phyloP scores from a whole-genome alignment of 192 early-diverging fungal genomes.

The Linnemannia zychae region DNA sequence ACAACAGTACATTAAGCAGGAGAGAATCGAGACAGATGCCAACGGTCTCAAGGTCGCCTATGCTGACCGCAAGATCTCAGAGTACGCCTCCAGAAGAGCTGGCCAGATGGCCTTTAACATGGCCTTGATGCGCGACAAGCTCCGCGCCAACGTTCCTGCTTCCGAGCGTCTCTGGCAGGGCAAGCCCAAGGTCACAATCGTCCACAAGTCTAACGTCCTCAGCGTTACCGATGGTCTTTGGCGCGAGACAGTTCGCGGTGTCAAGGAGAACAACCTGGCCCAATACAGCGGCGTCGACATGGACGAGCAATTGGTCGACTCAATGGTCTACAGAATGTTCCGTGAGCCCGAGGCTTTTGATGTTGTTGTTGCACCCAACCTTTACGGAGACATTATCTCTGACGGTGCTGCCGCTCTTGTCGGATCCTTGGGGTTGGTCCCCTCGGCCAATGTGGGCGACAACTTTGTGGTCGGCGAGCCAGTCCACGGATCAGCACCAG shows the following conservation, averaged over 20 bases:
- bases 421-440: slow-evolving; percentile 95
- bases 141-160: slow-evolving; percentile 69
- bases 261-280: slow-evolving; percentile 74
- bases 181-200: slow-evolving; percentile 87
- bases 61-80: slow-evolving; percentile 93
- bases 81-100: slow-evolving; percentile 88
- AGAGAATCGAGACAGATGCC: slow-evolving; percentile 75
- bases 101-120: slow-evolving; percentile 94
- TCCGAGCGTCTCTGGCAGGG: slow-evolving; percentile 76
- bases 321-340: slow-evolving; percentile 99
- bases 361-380: slow-evolving; percentile 96
- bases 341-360: slow-evolving; percentile 96
- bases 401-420: slow-evolving; percentile 98
- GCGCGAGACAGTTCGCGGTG: slow-evolving; percentile 89
- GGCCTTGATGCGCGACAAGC: slow-evolving; percentile 83
- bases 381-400: slow-evolving; percentile 98
- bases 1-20: slow-evolving; percentile 86
- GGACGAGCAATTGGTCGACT: slow-evolving; percentile 98
- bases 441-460: slow-evolving; percentile 97
- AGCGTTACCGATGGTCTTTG: slow-evolving; percentile 96
- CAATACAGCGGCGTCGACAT: slow-evolving; percentile 75
- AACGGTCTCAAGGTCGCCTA: slow-evolving; percentile 79
- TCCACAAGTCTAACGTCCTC: slow-evolving; percentile 98
- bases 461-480: slow-evolving; percentile 96
- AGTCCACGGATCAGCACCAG: slow-evolving; percentile 96